Evolutionary conservation across 1,139 yeast genomes (phyloP).

Genomic region (Trichomonascaceae sp.): DNA sequence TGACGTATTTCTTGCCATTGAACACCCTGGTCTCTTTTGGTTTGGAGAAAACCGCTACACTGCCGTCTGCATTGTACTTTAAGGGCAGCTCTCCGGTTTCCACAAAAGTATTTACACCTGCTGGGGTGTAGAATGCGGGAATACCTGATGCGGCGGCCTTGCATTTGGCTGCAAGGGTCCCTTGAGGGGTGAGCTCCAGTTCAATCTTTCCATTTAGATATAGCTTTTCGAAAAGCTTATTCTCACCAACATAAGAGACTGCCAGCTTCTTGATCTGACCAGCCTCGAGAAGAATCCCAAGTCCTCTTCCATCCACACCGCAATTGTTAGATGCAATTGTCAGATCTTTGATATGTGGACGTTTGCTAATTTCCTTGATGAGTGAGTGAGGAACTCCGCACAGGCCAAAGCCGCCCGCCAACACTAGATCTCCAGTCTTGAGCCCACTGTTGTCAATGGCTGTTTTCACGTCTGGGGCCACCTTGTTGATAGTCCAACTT

Average conservation of each 20-base stretch:
- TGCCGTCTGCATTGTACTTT: slow-evolving; percentile 25
- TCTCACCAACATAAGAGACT: slow-evolving; percentile 36
- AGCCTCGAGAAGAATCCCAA: slow-evolving; percentile 29
- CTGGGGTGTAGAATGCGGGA: slow-evolving; percentile 38
- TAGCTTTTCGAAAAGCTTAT: slow-evolving; percentile 30
- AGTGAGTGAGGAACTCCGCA: slow-evolving; percentile 37
- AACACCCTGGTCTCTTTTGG: slow-evolving; percentile 30
- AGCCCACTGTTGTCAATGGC: slow-evolving; percentile 1
- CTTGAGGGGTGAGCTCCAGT: slow-evolving; percentile 39
- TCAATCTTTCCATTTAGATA: slow-evolving; percentile 33
- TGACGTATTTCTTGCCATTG: slow-evolving; percentile 27
- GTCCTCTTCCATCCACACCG: slow-evolving; percentile 36
- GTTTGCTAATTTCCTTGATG: slow-evolving; percentile 27
- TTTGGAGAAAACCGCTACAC: slow-evolving; percentile 24
- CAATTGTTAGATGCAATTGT: slow-evolving; percentile 41
- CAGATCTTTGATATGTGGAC: slow-evolving; percentile 25
- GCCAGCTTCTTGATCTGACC: slow-evolving; percentile 35
- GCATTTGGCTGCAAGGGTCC: slow-evolving; percentile 36
- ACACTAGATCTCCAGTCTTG: slow-evolving; percentile 8
- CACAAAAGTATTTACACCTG: slow-evolving; percentile 38
- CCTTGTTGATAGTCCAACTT: slow-evolving; percentile 3
- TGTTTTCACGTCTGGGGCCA: slow-evolving; percentile 13
- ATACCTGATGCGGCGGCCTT: slow-evolving; percentile 38
- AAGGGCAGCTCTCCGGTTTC: slow-evolving; percentile 37
- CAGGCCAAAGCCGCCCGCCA: slow-evolving; percentile 40